phyloP scores from a whole-genome alignment of 2,329 filamentous ascomycete genomes.

The Cytospora chrysosperma region DNA sequence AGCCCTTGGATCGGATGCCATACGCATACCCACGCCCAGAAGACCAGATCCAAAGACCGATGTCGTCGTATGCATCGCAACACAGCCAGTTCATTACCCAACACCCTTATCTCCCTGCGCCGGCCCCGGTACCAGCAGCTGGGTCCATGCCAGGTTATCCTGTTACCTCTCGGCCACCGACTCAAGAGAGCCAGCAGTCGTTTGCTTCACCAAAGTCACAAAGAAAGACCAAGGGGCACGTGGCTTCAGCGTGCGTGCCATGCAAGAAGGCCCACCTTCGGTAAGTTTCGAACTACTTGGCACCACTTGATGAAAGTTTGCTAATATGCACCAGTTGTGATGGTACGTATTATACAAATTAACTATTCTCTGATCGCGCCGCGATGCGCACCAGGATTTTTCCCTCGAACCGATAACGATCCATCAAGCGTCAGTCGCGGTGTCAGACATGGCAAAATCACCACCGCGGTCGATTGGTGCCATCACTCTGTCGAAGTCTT shows the following conservation, averaged over 20 bases:
- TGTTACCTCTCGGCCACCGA: constrained; percentile 35
- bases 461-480: neutral
- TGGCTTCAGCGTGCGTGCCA: constrained; percentile 80
- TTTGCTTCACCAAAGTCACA: constrained; percentile 60
- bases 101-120: constrained; percentile 30
- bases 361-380: constrained; percentile 20
- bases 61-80: constrained; percentile 35
- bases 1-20: constrained; percentile 40
- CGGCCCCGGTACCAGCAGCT: constrained; percentile 33
- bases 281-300: constrained; percentile 39
- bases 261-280: constrained; percentile 81
- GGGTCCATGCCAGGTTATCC: constrained; percentile 36
- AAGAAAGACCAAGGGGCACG: constrained; percentile 74
- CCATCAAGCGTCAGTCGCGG: neutral
- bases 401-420: neutral
- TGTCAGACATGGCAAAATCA: neutral
- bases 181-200: constrained; percentile 43
- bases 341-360: constrained; percentile 49
- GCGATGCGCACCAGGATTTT: neutral
- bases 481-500: neutral
- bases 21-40: constrained; percentile 43
- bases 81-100: constrained; percentile 35
- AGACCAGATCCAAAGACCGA: constrained; percentile 34
- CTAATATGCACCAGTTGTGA: constrained; percentile 55
- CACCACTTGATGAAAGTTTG: constrained; percentile 12